Base-by-base conservation (phyloP, 768 basidiomycete genomes). In the Lactarius indigo region DNA sequence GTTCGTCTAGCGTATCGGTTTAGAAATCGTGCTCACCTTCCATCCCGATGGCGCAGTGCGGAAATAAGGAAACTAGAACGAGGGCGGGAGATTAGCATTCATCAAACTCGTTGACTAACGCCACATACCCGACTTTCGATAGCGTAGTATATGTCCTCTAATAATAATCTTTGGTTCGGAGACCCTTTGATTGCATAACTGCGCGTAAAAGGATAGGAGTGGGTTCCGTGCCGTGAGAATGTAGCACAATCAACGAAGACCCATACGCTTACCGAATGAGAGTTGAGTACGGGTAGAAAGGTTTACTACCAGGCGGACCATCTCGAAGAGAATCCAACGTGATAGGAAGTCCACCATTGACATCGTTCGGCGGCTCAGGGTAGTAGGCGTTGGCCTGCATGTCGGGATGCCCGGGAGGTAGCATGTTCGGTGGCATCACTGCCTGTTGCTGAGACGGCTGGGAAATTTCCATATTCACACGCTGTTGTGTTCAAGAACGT, bases 161-260 rank as follows among this genome's bases (percentile, higher is more conserved):
- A 79, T 63, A 94, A 79, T 64, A 94, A 76, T 74, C 91, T 92
- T 77, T 91, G 89, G 74, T 90, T 92, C 47, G 92, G 92, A 8
- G 92, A 91, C 66, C 92, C 92, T 78, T 94, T 94, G 76, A 94
- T 94, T 63, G 92, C 92, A 75, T 94, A 94, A 70, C 92, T 94
- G 72, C 41, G 20, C 58, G 57, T n/a, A 23, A 31, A 52, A 61
- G 26, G 18, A n/a, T 54, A 35, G 31, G 50, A 54, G 41, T 37
- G 28, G 54, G 52, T 23, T 2, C 28, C 64, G 66, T 71, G 58
- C 50, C 23, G 50, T 52, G 65, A 55, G 68, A 44, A 58, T 20
- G 47, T 31, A 28, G n/a, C 42, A 31, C 28, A 17, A 41, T 50
- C 60, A 56, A 57, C 59, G 60, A 44, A 66, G 63, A n/a, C 23